A percentile compares a stretch with the other conserved stretches of the same genome.
Conservation (phyloP, 2,329 filamentous ascomycete genomes). For the Stagonosporopsis rhizophila region DNA sequence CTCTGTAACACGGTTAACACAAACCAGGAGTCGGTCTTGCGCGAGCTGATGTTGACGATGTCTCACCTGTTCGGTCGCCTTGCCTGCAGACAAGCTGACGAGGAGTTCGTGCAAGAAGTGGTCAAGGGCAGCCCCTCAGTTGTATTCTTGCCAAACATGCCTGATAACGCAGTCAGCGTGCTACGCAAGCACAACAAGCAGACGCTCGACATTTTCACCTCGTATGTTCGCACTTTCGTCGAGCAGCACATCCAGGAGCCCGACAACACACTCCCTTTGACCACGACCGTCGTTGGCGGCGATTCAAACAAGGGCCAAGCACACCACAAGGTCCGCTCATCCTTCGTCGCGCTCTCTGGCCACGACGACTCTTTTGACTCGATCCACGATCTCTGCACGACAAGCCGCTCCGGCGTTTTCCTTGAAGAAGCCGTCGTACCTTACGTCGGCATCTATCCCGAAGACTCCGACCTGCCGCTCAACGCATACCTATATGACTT, state of each 20-base stretch:
- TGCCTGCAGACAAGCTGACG: constrained; percentile 56
- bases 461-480: constrained; percentile 61
- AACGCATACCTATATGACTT: constrained; percentile 79
- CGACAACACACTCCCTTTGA: constrained; percentile 67
- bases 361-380: constrained; percentile 68
- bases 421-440: constrained; percentile 77
- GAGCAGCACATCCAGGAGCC: constrained; percentile 65
- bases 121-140: constrained; percentile 67
- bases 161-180: constrained; percentile 62
- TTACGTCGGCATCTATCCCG: constrained; percentile 67
- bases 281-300: constrained; percentile 56
- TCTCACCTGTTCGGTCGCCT: constrained; percentile 73
- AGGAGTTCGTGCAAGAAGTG: constrained; percentile 56
- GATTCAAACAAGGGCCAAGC: constrained; percentile 20
- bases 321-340: constrained; percentile 64
- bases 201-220: constrained; percentile 70
- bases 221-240: constrained; percentile 73
- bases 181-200: constrained; percentile 69
- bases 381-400: constrained; percentile 72
- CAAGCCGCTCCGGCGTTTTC: constrained; percentile 72
- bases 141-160: constrained; percentile 70
- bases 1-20: constrained; percentile 66
- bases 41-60: constrained; percentile 72
- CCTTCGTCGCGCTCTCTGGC: constrained; percentile 76
- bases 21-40: constrained; percentile 59